Conservation (phyloP, 495 filamentous ascomycete species). For the Cryomyces minteri region DNA sequence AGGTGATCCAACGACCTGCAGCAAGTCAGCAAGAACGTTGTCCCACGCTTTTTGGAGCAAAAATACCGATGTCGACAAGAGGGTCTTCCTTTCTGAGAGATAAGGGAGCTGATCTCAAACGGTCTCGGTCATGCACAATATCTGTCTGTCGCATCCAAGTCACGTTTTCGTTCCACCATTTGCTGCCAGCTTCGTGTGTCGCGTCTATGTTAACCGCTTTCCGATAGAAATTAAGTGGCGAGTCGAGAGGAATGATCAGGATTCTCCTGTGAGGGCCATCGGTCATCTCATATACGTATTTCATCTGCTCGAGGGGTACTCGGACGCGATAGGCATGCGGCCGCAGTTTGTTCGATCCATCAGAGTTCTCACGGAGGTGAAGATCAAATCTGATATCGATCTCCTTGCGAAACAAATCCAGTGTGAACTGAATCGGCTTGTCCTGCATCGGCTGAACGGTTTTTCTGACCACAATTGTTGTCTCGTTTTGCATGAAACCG, state of each 20-base stretch:
- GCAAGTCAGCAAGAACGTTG: conserved; percentile 7
- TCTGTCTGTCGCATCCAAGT: conserved; percentile 62
- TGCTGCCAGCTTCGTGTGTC: conserved; percentile 21
- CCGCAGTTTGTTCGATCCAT: background rate
- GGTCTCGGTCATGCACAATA: conserved; percentile 32
- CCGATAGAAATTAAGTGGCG: conserved; percentile 46
- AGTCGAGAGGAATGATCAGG: conserved; percentile 40
- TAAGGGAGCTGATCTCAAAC: conserved; percentile 24
- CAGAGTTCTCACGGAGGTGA: background rate
- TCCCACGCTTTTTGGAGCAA: background rate
- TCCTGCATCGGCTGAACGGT: conserved; percentile 7
- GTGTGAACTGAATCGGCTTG: conserved; percentile 9
- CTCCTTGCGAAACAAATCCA: conserved; percentile 17
- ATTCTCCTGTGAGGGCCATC: conserved; percentile 15
- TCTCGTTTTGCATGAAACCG: conserved; percentile 29
- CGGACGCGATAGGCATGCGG: conserved; percentile 28
- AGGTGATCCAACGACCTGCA: conserved; percentile 46
- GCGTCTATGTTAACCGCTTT: conserved; percentile 25
- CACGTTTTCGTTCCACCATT: conserved; percentile 45
- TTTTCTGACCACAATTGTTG: conserved; percentile 31
- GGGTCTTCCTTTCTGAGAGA: conserved; percentile 35
- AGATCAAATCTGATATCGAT: conserved; percentile 16
- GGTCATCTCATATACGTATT: conserved; percentile 31
- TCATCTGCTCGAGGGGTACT: conserved; percentile 46
- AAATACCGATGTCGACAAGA: conserved; percentile 58